These are phyloP conservation scores for Parathielavia appendiculata DNA, from an alignment of 495 filamentous ascomycete genomes.

Conservation along the genomic window DNA sequence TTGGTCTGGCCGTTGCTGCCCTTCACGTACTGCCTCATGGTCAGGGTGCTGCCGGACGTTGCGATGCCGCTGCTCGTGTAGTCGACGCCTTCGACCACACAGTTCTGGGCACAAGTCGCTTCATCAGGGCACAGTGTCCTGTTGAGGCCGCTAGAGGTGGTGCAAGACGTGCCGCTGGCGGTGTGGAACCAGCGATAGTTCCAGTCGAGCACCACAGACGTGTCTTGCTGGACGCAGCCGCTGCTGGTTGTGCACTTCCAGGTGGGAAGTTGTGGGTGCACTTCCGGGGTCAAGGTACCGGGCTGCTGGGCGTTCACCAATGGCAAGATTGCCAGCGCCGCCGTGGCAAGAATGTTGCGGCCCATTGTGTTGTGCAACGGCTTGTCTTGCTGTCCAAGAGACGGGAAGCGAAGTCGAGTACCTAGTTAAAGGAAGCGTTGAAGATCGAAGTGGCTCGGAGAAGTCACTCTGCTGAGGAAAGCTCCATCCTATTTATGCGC, in stretches of 20 bases:
- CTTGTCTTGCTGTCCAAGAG: too few species aligned
- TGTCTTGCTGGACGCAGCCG: constrained; percentile 44
- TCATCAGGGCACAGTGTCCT: constrained; percentile 45
- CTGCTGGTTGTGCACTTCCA: constrained; percentile 45
- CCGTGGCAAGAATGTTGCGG: neutral
- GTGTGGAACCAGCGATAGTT: constrained; percentile 46
- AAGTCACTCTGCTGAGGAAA: too few species aligned
- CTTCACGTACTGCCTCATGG: constrained; percentile 42
- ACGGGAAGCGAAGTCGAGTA: too few species aligned
- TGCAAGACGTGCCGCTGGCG: constrained; percentile 31
- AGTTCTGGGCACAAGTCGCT: constrained; percentile 47
- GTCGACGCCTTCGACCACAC: constrained; percentile 43
- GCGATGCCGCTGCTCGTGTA: constrained; percentile 45
- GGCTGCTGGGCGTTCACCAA: constrained; percentile 19
- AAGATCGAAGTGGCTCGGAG: too few species aligned
- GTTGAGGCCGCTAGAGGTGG: constrained; percentile 43
- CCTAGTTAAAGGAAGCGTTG: too few species aligned
- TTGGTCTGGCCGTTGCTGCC: constrained; percentile 17
- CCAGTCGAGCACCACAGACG: constrained; percentile 48
- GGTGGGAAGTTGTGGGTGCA: constrained; percentile 46
- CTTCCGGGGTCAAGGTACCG: constrained; percentile 39
- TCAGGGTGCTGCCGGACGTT: constrained; percentile 37
- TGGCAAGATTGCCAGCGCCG: neutral
- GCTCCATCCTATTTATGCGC: too few species aligned
- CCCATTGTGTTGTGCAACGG: too few species aligned